Evolutionary conservation across 2,329 filamentous ascomycete genomes (phyloP), one percentile per base, ranked within the genome.

Genomic region (Aureobasidium sp.): DNA sequence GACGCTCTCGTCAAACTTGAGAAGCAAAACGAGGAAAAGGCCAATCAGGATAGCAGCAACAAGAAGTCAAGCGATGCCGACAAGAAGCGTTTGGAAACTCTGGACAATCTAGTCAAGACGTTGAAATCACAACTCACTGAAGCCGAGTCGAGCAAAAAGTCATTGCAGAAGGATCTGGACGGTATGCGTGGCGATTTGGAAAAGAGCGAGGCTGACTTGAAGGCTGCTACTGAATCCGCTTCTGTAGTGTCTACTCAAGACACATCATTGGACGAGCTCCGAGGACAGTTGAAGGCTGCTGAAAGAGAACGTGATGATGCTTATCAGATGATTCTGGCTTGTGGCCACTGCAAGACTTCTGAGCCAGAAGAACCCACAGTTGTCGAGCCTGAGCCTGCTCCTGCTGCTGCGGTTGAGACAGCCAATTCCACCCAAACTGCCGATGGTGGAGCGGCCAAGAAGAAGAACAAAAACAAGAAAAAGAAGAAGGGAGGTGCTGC

Each of bases 381-480:
- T 21, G 44, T 16, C 11, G 49, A 37, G 15, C 9, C 47, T 1
- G 48, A 55, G 5, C 10, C 47, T n/a, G 36, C 21, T 15, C 7
- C 58, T n/a, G n/a, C 41, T 47, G 27, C 47, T 42, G 21, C 36
- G 25, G 6, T 36, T 5, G 57, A 50, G 15, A 16, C 13, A 3
- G 13, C 44, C 3, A 7, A 1, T 5, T 11, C 57, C 5, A 25
- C 45, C 1, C 57, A 50, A 7, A 13, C 15, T 27, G 25, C 63
- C 15, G 64, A 61, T 13, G 50, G 75, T 15, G 74, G 70, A 15
- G 73, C 78, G 11, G 76, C 77, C 63, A 93, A 91, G 76, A 95
- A 90, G 75, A 92, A 90, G 74, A 95, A 91, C 66, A 90, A 70
- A 66, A 79, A 78, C 66, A 79, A 90, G 72, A 96, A 95, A 82